phyloP scores from a whole-genome alignment of 2,329 filamentous ascomycete genomes.

The Colletotrichum eremochloae region DNA sequence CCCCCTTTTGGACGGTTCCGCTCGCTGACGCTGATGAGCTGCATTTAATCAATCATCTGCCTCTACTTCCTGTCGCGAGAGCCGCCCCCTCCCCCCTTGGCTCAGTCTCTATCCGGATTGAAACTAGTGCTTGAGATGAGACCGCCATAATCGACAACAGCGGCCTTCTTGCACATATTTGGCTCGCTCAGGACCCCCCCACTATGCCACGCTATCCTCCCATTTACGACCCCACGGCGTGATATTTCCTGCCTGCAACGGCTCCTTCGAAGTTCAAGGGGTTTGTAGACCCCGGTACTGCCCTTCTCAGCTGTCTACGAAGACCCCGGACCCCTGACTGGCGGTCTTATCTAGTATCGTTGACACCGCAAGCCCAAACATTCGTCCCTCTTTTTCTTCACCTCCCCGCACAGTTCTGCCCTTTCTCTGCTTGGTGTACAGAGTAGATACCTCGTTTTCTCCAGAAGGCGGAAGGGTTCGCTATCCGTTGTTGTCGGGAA shows the following conservation, averaged over 20 bases:
- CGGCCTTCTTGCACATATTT: background rate
- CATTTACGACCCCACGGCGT: background rate
- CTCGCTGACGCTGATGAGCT: background rate
- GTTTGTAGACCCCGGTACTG: background rate
- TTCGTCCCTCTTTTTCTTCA: background rate
- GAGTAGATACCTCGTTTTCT: background rate
- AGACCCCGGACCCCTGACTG: conserved; percentile 8
- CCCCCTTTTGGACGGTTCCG: background rate
- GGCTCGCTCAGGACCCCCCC: background rate
- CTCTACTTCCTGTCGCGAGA: background rate
- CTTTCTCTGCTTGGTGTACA: background rate
- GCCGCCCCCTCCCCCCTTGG: background rate
- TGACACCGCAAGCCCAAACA: conserved; percentile 5
- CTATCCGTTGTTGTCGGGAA: background rate
- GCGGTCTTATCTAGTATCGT: background rate
- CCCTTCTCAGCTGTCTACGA: background rate
- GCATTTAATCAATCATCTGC: background rate
- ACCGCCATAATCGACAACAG: conserved; percentile 1
- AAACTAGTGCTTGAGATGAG: conserved; percentile 14
- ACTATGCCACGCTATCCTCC: background rate
- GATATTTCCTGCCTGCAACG: background rate
- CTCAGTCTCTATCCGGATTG: background rate
- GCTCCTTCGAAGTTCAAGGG: background rate
- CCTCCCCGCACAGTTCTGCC: background rate
- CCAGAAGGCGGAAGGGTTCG: too few species aligned